Evolutionary conservation across 768 basidiomycete species (phyloP).

Genomic region (Hericium rajendrae): DNA sequence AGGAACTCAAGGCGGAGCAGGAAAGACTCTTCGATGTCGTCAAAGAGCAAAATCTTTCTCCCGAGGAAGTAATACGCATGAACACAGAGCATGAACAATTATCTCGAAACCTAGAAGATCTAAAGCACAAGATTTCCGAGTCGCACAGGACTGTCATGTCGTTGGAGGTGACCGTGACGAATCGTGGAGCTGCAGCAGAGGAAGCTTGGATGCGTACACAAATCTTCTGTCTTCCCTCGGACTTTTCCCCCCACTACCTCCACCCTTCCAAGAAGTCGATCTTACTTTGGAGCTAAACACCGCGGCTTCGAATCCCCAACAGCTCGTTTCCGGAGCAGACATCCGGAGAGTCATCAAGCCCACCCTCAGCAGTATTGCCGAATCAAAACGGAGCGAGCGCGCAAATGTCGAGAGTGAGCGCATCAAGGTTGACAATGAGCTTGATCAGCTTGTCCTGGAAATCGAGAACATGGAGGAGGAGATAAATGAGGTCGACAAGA

Average conservation of each 20-base stretch:
- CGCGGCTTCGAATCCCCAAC: conserved; percentile 59
- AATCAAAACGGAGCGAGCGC: conserved; percentile 59
- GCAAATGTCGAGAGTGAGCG: conserved; percentile 67
- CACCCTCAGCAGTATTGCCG: conserved; percentile 60
- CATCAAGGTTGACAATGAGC: conserved; percentile 73
- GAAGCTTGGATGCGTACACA: conserved; percentile 74
- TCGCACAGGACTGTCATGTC: conserved; percentile 64
- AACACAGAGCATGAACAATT: conserved; percentile 81
- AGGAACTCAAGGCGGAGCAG: conserved; percentile 56
- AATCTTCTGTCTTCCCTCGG: conserved; percentile 66
- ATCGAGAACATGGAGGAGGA: conserved; percentile 81
- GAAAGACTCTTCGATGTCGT: conserved; percentile 56
- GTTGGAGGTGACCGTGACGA: conserved; percentile 76
- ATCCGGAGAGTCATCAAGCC: conserved; percentile 70
- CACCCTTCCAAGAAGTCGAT: conserved; percentile 63
- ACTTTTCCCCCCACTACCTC: conserved; percentile 63
- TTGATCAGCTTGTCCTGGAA: conserved; percentile 65
- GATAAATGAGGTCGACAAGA: conserved; percentile 62
- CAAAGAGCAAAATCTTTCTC: conserved; percentile 79
- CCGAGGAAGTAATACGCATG: conserved; percentile 88
- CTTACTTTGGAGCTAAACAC: conserved; percentile 77
- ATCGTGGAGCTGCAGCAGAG: conserved; percentile 73
- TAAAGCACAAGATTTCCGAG: conserved; percentile 67
- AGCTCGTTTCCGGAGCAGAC: conserved; percentile 59
- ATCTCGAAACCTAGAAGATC: conserved; percentile 61